Base-by-base conservation (phyloP, 2,329 filamentous ascomycete genomes). In the Fusarium aywerte region DNA sequence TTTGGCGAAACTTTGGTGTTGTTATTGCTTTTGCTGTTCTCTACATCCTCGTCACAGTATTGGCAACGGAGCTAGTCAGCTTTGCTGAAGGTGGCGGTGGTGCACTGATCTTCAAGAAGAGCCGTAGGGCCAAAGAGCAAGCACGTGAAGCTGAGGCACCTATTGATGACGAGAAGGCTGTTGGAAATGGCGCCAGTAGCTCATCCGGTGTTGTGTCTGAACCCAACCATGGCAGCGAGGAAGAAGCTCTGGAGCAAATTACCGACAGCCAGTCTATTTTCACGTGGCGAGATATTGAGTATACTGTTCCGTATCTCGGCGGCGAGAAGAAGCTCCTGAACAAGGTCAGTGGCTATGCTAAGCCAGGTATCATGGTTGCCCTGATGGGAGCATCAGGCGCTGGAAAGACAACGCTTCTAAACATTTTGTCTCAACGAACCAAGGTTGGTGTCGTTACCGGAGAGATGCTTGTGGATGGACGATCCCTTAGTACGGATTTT, bases 301-400 rank as follows among this genome's bases (percentile, higher is more conserved):
- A 93, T 74, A 91, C 87, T 0, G 90, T 95, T 1, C 90, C 90
- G 2, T 73, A 71, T 31, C 55, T 64, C 4, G 70, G 68, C 15
- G 76, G 77, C 1, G 72, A 76, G 21, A 76, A 75, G 50, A 69
- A 74, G 33, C 71, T 81, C 1, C 71, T 77, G 12, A 73, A 76
- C 56, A 73, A 88, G 7, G 87, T 96, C 60, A 89, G 84, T 58
- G 92, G 92, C 2, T 95, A 92, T 69, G 92, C 89, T 2, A 93
- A 93, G 73, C 92, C 92, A 1, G 92, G 92, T 18, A 79, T 90
- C 18, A 89, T 96, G 85, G 88, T 92, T 40, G 92, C 92, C 0
- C 81, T 96, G 2, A 92, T 96, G 83, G 93, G 93, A 53, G 91
- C 90, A 3, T 92, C 88, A 5, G 92, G 91, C 40, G 92, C 93